Evolutionary conservation across 192 early-diverging fungal species (phyloP).

Genomic region (Entrophospora sp.): DNA sequence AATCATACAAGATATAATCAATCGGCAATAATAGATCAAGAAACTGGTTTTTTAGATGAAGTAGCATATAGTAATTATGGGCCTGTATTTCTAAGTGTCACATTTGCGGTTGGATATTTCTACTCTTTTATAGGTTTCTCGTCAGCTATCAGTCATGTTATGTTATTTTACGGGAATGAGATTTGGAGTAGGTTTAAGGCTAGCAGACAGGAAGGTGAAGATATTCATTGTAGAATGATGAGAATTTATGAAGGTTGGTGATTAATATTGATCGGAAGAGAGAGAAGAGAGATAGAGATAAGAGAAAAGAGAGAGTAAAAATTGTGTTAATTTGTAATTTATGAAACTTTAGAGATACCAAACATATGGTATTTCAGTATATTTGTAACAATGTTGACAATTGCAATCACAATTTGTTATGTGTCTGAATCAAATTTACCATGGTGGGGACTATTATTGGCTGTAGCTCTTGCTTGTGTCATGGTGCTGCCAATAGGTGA

Average conservation of each 20-base stretch:
- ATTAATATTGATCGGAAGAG: conserved; percentile 4
- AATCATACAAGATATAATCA: conserved; percentile 37
- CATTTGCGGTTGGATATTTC: conserved; percentile 44
- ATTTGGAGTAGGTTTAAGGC: conserved; percentile 32
- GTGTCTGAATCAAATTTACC: conserved; percentile 32
- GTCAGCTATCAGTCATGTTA: conserved; percentile 43
- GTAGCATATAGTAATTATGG: conserved; percentile 34
- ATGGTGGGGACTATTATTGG: conserved; percentile 42
- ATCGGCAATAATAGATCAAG: conserved; percentile 30
- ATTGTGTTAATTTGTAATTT: conserved; percentile 6
- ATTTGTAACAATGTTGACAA: conserved; percentile 28
- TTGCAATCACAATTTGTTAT: conserved; percentile 28
- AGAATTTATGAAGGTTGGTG: conserved; percentile 21
- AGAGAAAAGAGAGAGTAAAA: conserved; percentile 32
- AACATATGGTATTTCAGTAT: conserved; percentile 41
- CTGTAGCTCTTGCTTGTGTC: conserved; percentile 28
- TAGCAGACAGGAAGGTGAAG: conserved; percentile 19
- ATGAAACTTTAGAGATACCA: conserved; percentile 46
- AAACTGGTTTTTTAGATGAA: conserved; percentile 32
- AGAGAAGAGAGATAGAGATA: conserved; percentile 29
- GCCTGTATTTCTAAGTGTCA: conserved; percentile 38
- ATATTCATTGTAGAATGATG: conserved; percentile 37
- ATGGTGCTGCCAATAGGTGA: conserved; percentile 47
- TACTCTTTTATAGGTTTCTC: conserved; percentile 46
- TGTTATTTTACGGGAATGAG: conserved; percentile 52